These are phyloP conservation scores for Stemphylium vesicarium DNA, from an alignment of 2,329 filamentous ascomycete genomes.

Conservation along the genomic window DNA sequence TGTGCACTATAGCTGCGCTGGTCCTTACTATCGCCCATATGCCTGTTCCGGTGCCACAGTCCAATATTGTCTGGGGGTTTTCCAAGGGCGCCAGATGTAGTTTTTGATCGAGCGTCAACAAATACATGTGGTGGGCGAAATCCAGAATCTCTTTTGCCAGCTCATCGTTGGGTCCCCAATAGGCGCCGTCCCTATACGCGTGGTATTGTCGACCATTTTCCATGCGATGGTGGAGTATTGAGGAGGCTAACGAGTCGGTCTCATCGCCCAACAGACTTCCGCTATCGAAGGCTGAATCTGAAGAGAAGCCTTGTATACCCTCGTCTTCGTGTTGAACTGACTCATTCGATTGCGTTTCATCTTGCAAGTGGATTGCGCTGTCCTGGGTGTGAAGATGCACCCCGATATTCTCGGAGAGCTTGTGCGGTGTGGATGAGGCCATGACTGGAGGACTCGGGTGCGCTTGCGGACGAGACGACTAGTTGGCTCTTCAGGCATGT, in stretches of 20 bases:
- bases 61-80: conserved; percentile 39
- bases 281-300: conserved; percentile 47
- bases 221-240: conserved; percentile 45
- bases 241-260: conserved; percentile 45
- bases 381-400: conserved; percentile 29
- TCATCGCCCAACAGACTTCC: conserved; percentile 45
- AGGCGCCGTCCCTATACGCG: conserved; percentile 45
- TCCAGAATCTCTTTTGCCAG: conserved; percentile 53
- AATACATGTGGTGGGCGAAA: conserved; percentile 51
- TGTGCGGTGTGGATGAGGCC: conserved; percentile 19
- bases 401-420: conserved; percentile 17
- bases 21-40: conserved; percentile 44
- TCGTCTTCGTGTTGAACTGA: conserved; percentile 4
- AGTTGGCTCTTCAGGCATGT: too few species aligned
- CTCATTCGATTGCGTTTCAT: conserved; percentile 13
- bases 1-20: not conserved
- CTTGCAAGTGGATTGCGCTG: conserved; percentile 29
- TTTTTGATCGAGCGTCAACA: conserved; percentile 43
- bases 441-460: conserved; percentile 1
- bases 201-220: conserved; percentile 49
- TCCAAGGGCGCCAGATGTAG: conserved; percentile 43
- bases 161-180: conserved; percentile 54
- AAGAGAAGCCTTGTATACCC: conserved; percentile 23
- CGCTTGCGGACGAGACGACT: not conserved
- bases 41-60: conserved; percentile 47